Evolutionary conservation across 257 asterid genomes (phyloP).

Genomic region (Plantago elongata): DNA sequence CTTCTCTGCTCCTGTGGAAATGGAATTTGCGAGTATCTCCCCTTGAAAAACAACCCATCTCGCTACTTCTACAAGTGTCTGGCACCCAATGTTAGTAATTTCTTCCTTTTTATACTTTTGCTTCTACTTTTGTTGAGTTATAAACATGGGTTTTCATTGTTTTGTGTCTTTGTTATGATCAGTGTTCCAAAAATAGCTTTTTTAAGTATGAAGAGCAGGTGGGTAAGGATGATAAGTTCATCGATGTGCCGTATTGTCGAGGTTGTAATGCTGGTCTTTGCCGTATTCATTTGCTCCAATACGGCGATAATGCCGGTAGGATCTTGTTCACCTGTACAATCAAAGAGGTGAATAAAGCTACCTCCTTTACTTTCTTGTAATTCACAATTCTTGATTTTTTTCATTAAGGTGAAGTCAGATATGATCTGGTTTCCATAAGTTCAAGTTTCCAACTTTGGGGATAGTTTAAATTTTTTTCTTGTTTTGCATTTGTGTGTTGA

Average conservation of each 20-base stretch:
- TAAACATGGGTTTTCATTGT: constrained; percentile 1
- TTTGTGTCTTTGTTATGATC: constrained; percentile 10
- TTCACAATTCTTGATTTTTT: neutral
- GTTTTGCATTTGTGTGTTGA: no score
- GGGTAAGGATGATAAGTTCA: constrained; percentile 22
- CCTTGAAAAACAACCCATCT: neutral
- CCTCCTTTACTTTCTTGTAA: neutral
- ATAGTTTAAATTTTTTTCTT: neutral
- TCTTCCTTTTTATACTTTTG: neutral
- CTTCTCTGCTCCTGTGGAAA: neutral
- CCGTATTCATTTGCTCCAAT: constrained; percentile 27
- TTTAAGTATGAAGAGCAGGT: constrained; percentile 41
- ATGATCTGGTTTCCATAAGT: neutral
- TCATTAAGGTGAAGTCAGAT: neutral
- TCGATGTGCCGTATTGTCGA: constrained; percentile 40
- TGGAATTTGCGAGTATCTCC: neutral
- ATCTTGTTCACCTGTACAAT: constrained; percentile 36
- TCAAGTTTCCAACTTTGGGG: neutral
- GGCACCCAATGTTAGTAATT: neutral
- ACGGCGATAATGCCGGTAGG: constrained; percentile 26
- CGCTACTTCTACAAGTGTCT: constrained; percentile 1
- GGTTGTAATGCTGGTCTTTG: constrained; percentile 46
- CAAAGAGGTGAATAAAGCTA: constrained; percentile 29
- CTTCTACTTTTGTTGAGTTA: neutral
- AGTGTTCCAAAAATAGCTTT: neutral